Base-by-base conservation (phyloP, 2,329 filamentous ascomycete species). In the Claviceps citrina region DNA sequence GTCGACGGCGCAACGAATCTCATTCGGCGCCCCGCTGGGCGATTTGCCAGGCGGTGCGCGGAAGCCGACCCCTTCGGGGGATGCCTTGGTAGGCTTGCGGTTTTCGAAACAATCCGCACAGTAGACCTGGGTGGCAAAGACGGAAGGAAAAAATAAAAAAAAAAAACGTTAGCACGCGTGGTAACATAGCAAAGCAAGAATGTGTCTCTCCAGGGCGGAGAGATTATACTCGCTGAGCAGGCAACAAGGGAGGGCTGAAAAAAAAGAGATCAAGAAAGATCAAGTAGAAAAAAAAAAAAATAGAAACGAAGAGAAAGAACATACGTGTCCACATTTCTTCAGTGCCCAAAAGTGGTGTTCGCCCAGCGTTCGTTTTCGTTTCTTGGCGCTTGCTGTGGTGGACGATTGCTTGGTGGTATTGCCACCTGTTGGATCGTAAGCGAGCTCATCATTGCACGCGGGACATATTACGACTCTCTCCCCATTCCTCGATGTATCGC, bases 271-370 rank as follows among this genome's bases (percentile, higher is more conserved):
- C 13, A 12, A 12, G 38, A 43, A 16, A 8, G 9, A 24, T 27
- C 42, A 25, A 18, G 15, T 15, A 27, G 1, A 20, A 38, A 12
- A 40, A 22, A 35, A 27, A 19, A 24, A 13, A 31, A 34, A 24
- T 22, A 33, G 15, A 7, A 24, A 25, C 4, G 27, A 19, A 9
- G 15, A 4, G 20, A 27, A 26, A 7, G n/a, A 27, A 33, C 38
- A 10, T 71, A 96, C 91, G 64, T 98, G 91, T 47, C 91, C 91
- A 57, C 91, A 98, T 38, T 71, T 71, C 60, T 87, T 94, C 27
- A 91, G 70, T 1, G 91, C 81, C 86, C 87, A 96, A 46, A 96
- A 89, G 51, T 94, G 82, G 54, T 84, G 78, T 59, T 93, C 86
- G 18, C 68, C 70, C 6, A 65, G 60, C 16, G 68, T 63, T 26